Conservation (phyloP, 768 basidiomycete species). For the Hygrocybe punicea region DNA sequence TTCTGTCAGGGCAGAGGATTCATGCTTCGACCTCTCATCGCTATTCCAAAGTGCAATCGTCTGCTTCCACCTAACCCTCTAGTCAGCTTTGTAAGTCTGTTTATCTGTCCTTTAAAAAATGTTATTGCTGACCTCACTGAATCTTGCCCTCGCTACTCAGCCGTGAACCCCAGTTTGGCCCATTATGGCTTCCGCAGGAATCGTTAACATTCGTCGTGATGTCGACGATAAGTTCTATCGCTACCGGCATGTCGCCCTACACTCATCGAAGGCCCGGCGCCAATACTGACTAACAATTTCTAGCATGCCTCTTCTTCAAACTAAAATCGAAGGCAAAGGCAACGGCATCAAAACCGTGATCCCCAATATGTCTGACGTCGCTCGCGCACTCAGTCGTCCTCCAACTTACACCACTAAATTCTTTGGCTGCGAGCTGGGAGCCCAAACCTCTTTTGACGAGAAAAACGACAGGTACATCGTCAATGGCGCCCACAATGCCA, state of each 20-base stretch:
- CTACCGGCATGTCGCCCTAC: slow-evolving; percentile 59
- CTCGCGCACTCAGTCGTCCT: slow-evolving; percentile 90
- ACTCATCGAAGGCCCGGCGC: not conserved
- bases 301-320: slow-evolving; percentile 92
- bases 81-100: slow-evolving; percentile 49
- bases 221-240: slow-evolving; percentile 97
- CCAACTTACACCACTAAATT: slow-evolving; percentile 98
- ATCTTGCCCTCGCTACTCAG: slow-evolving; percentile 31
- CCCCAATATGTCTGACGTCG: slow-evolving; percentile 98
- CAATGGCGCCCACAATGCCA: slow-evolving; percentile 92
- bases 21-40: slow-evolving; percentile 90
- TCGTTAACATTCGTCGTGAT: slow-evolving; percentile 92
- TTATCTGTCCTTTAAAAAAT: not conserved
- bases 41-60: slow-evolving; percentile 64
- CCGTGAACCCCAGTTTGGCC: slow-evolving; percentile 53
- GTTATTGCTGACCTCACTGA: not conserved
- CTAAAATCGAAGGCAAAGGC: slow-evolving; percentile 98
- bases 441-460: slow-evolving; percentile 94
- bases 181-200: slow-evolving; percentile 84
- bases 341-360: slow-evolving; percentile 99
- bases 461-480: slow-evolving; percentile 98
- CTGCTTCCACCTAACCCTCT: slow-evolving; percentile 47
- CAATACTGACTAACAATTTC: slow-evolving; percentile 7
- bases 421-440: slow-evolving; percentile 97
- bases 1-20: slow-evolving; percentile 79